Conservation (phyloP, 2,329 filamentous ascomycete genomes). For the Niveomyces coronatus region DNA sequence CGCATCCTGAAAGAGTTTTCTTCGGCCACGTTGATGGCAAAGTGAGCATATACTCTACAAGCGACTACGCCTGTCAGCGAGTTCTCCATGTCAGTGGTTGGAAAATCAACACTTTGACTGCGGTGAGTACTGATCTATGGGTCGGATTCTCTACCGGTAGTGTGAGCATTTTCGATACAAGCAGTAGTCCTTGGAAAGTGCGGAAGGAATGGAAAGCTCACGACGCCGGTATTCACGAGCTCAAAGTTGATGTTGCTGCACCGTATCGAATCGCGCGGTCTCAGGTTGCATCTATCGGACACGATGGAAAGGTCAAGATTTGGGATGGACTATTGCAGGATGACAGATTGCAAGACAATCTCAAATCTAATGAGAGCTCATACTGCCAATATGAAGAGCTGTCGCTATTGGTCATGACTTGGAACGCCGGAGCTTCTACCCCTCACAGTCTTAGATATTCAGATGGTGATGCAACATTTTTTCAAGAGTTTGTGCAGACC, state of each 20-base stretch:
- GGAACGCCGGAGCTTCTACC: constrained; percentile 97
- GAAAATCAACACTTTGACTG: constrained; percentile 83
- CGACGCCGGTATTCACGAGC: constrained; percentile 66
- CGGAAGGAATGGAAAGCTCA: constrained; percentile 95
- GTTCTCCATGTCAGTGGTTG: constrained; percentile 83
- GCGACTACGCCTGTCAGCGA: constrained; percentile 65
- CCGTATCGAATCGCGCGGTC: constrained; percentile 76
- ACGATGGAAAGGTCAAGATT: constrained; percentile 70
- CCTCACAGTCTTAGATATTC: constrained; percentile 68
- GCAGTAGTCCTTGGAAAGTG: constrained; percentile 71
- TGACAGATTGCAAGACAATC: constrained; percentile 84
- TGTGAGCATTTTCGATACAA: constrained; percentile 85
- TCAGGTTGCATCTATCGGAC: constrained; percentile 78
- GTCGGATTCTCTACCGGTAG: constrained; percentile 90
- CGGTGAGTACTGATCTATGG: constrained; percentile 78
- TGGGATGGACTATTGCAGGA: constrained; percentile 94
- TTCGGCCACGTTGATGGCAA: constrained; percentile 92
- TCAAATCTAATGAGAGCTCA: constrained; percentile 73
- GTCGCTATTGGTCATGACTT: constrained; percentile 73
- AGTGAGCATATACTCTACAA: constrained; percentile 79
- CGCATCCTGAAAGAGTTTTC: constrained; percentile 69
- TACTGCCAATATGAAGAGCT: constrained; percentile 83
- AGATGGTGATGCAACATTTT: constrained; percentile 62
- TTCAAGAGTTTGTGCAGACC: constrained; percentile 67
- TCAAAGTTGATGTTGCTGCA: constrained; percentile 69